phyloP scores from a whole-genome alignment of 2,329 filamentous ascomycete genomes.

The Fusarium verticillioides region DNA sequence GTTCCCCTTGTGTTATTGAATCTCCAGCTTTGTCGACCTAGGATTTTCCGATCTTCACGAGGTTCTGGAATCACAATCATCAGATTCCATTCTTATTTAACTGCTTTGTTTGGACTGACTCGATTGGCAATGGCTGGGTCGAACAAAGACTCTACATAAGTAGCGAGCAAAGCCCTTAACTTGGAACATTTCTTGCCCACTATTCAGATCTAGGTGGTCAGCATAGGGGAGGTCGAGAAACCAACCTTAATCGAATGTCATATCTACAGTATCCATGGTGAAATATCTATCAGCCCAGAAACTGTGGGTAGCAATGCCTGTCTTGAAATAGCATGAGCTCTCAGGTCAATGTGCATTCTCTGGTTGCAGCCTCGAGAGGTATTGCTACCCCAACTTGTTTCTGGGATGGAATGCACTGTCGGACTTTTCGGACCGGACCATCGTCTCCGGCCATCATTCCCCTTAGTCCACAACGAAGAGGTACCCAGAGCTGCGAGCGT shows the following conservation, averaged over 20 bases:
- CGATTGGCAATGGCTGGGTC: background rate
- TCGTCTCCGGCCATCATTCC: constrained; percentile 31
- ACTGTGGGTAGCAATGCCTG: constrained; percentile 1
- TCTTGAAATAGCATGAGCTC: background rate
- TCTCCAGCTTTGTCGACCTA: constrained; percentile 8
- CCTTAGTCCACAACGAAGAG: background rate
- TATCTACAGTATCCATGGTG: background rate
- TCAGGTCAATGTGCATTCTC: background rate
- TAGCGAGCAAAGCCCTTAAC: background rate
- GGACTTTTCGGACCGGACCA: constrained; percentile 23
- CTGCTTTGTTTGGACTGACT: background rate
- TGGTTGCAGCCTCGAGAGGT: background rate
- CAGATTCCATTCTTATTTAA: background rate
- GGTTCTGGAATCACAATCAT: constrained; percentile 3
- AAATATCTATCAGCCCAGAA: background rate
- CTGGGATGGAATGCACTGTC: background rate
- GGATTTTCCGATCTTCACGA: constrained; percentile 5
- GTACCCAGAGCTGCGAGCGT: constrained; percentile 32
- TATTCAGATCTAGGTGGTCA: background rate
- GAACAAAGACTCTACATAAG: background rate
- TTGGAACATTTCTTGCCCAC: background rate
- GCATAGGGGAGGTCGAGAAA: background rate
- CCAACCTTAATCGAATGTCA: constrained; percentile 13
- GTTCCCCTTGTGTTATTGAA: constrained; percentile 6
- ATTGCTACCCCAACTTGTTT: background rate